A percentile compares a stretch with the other conserved stretches of the same genome.
Conservation (phyloP, 2,329 filamentous ascomycete species). For the Sporothrix curviconia region DNA sequence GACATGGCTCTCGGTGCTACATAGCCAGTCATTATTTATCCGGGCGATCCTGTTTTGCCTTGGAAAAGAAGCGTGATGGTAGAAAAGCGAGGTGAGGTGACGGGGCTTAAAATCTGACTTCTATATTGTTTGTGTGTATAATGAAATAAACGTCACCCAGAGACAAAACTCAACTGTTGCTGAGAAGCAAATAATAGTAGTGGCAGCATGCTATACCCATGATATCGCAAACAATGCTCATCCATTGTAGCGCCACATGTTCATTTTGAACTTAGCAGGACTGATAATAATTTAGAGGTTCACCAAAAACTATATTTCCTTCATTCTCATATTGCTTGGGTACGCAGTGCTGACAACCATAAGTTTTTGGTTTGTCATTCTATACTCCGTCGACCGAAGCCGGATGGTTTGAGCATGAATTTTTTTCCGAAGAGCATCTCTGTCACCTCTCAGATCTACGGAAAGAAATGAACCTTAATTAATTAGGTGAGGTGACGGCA, state of each 20-base stretch:
- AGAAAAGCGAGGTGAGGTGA: neutral
- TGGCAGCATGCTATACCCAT: neutral
- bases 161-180: no score
- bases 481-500: neutral
- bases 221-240: neutral
- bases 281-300: no score
- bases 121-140: no score
- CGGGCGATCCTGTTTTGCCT: constrained; percentile 1
- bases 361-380: no score
- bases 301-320: no score
- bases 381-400: no score
- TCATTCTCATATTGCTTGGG: no score
- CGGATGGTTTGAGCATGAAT: neutral
- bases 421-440: neutral
- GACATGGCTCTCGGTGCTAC: neutral
- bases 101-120: no score
- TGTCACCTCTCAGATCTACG: neutral
- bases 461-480: neutral
- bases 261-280: no score
- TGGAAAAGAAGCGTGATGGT: neutral
- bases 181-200: neutral
- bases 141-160: no score
- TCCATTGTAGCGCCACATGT: no score
- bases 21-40: constrained; percentile 5
- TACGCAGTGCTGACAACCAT: no score